Evolutionary conservation across 352 stramenopile species (phyloP), one percentile per base, ranked within the genome.

Genomic region (Thraustochytrium sp.): DNA sequence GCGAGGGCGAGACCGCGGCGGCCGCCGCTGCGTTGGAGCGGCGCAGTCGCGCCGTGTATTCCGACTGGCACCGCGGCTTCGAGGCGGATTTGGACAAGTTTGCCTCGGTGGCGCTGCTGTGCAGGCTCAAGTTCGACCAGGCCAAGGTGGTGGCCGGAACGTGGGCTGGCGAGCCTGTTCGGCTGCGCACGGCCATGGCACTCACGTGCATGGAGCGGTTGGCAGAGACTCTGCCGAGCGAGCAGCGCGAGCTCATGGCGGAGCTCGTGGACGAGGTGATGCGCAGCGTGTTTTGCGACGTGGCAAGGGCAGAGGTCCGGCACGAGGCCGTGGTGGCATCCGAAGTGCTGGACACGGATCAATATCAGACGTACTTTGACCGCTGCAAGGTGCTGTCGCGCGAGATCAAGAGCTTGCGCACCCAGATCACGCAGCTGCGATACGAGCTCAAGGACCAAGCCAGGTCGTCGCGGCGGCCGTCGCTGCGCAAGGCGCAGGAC

Each of bases 121-220:
- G 62, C 29, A 49, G 62, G 36, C 62, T 75, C 62, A 75, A 75
- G 44, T 54, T 75, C 62, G 62, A 75, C 44, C 62, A 75, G 31
- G 62, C 62, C 26, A 51, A 54, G 62, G 37, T 75, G 23, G 31
- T 75, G 9, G 21, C 59, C 18, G 59, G 62, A 16, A 37, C 62
- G 29, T 75, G 62, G 62, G 44, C 38, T 53, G 62, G 62, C 8
- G 37, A 54, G 31, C 62, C 62, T 18, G 37, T 54, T 38, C 62
- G 62, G 36, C 37, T 75, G 5, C 21, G 40, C 23, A 54, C 62
- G 8, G 62, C 62, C 8, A 75, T 75, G 62, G 62, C 62, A 9
- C 29, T 51, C 23, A 75, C 40, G 38, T 75, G 62, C 62, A 75
- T 75, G 62, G 62, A 75, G 44, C 21, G 29, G 11, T 21, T 75